These are phyloP conservation scores for Novymonas esmeraldas DNA, from an alignment of 208 protist species.

Conservation along the genomic window DNA sequence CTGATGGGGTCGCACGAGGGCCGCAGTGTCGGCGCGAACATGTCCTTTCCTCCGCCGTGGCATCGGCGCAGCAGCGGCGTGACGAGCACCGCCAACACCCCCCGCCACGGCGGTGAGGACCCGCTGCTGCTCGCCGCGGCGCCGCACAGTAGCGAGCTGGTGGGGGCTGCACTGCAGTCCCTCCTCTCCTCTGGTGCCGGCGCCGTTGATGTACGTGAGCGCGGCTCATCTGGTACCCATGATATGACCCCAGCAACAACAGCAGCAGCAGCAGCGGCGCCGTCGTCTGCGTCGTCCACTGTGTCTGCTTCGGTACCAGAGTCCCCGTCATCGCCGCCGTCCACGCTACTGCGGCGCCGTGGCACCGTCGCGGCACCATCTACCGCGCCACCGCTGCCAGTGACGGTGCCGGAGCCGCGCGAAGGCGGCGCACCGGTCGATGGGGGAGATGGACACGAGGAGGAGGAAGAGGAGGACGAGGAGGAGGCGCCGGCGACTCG, in stretches of 20 bases:
- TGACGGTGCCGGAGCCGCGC: not conserved
- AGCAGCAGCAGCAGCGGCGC: not conserved
- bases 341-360: not conserved
- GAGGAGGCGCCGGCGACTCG: not conserved
- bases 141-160: not conserved
- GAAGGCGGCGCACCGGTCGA: not conserved
- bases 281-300: not conserved
- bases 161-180: not conserved
- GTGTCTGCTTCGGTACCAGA: not conserved
- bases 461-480: too few relatives aligned
- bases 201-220: too few relatives aligned
- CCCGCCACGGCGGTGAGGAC: too few relatives aligned
- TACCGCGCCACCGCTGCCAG: not conserved
- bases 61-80: not conserved
- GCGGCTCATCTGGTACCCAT: too few relatives aligned
- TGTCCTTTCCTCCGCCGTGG: not conserved
- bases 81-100: too few relatives aligned
- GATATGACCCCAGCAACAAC: too few relatives aligned
- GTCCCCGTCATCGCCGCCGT: not conserved
- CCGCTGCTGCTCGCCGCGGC: not conserved
- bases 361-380: not conserved
- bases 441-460: not conserved
- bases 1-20: not conserved
- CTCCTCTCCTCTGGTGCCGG: not conserved
- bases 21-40: not conserved